phyloP scores from a whole-genome alignment of 2,329 filamentous ascomycete genomes.

The Phialophora expanda region DNA sequence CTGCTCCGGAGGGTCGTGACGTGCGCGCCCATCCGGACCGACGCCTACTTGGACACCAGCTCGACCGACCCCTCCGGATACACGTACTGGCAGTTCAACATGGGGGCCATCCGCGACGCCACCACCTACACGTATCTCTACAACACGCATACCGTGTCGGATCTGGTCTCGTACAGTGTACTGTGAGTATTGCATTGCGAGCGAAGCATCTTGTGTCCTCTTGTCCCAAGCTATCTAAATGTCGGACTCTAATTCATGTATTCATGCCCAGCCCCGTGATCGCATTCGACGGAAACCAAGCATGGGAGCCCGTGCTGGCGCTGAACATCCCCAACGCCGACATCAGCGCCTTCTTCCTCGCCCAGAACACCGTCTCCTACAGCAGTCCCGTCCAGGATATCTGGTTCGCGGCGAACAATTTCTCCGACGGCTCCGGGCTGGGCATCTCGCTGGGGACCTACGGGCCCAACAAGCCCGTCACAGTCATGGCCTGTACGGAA shows the following conservation, averaged over 20 bases:
- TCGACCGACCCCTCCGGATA: neutral
- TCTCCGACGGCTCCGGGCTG: neutral
- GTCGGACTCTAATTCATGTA: neutral
- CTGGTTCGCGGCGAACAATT: slow-evolving; percentile 2
- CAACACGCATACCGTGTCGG: slow-evolving; percentile 4
- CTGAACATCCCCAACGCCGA: slow-evolving; percentile 8
- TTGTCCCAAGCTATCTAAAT: too few relatives aligned
- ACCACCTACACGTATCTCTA: slow-evolving; percentile 8
- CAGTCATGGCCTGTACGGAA: slow-evolving; percentile 6
- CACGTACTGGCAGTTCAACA: slow-evolving; percentile 1
- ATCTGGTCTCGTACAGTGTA: neutral
- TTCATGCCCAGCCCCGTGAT: neutral
- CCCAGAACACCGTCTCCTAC: slow-evolving; percentile 8
- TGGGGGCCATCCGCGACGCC: neutral
- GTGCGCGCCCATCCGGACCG: slow-evolving; percentile 1
- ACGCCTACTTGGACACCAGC: slow-evolving; percentile 1
- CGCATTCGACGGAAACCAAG: slow-evolving; percentile 4
- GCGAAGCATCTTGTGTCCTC: too few relatives aligned
- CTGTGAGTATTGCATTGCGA: neutral
- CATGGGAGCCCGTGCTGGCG: slow-evolving; percentile 3
- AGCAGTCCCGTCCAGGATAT: neutral
- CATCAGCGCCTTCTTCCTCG: slow-evolving; percentile 7
- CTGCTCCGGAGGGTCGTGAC: slow-evolving; percentile 7
- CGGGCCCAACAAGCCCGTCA: neutral
- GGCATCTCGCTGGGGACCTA: neutral